Conservation (phyloP, 2,329 filamentous ascomycete species). For the Pestalotiopsis sp. region DNA sequence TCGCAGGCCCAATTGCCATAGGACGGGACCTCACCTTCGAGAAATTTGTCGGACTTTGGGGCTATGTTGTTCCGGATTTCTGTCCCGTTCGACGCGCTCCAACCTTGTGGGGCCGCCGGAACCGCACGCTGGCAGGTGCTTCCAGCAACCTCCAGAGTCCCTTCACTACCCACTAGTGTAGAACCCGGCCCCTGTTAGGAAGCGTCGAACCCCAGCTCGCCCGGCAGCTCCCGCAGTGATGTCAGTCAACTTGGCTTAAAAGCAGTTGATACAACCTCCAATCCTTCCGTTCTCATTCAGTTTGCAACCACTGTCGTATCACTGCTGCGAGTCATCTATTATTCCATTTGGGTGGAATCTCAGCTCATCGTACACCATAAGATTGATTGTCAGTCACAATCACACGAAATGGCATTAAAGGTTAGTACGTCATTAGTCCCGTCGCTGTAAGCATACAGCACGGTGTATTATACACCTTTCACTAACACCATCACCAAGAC, state of each 20-base stretch:
- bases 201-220: neutral
- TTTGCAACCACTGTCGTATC: neutral
- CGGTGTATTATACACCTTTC: constrained; percentile 5
- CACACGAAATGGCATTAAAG: constrained; percentile 2
- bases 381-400: neutral
- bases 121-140: neutral
- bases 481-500: constrained; percentile 58
- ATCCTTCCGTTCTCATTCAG: neutral
- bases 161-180: neutral
- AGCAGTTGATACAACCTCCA: neutral
- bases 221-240: neutral
- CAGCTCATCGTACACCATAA: too few relatives aligned
- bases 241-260: neutral
- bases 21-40: neutral
- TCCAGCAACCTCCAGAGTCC: neutral
- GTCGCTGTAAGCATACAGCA: neutral
- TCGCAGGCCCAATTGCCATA: neutral
- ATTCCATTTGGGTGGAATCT: too few relatives aligned
- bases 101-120: neutral
- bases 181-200: neutral
- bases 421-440: constrained; percentile 8
- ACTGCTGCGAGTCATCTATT: neutral
- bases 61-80: constrained; percentile 6
- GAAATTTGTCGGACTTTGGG: constrained; percentile 11
- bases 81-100: neutral